Conservation (phyloP, 2,329 filamentous ascomycete species). For the Fusarium humuli region DNA sequence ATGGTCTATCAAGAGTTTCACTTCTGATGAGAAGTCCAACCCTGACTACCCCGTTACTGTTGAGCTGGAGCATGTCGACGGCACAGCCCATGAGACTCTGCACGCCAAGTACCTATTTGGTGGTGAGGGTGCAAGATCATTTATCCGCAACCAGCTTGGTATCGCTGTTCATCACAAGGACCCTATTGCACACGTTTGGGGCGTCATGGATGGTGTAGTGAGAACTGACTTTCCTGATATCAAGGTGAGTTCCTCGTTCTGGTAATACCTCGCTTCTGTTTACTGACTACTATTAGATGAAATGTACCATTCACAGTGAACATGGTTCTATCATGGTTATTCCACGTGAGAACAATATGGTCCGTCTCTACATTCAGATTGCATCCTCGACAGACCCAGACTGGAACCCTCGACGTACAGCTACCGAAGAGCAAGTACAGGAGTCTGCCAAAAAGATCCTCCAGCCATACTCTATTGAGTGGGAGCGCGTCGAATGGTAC, state of each 20-base stretch:
- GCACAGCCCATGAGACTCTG: constrained; percentile 73
- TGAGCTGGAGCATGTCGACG: constrained; percentile 80
- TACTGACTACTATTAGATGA: constrained; percentile 68
- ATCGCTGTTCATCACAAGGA: constrained; percentile 80
- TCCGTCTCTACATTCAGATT: constrained; percentile 77
- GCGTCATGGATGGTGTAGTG: constrained; percentile 79
- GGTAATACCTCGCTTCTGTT: neutral
- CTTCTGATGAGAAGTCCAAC: constrained; percentile 65
- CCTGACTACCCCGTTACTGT: constrained; percentile 83
- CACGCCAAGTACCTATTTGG: constrained; percentile 78
- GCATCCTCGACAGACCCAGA: constrained; percentile 70
- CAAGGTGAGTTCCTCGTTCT: constrained; percentile 60
- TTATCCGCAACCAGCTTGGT: constrained; percentile 71
- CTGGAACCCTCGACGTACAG: constrained; percentile 71
- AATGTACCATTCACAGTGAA: constrained; percentile 80
- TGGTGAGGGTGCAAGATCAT: constrained; percentile 77
- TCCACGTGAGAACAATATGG: constrained; percentile 75
- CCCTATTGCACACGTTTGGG: constrained; percentile 78
- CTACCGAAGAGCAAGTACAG: constrained; percentile 73
- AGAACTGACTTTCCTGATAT: constrained; percentile 82
- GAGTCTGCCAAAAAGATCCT: constrained; percentile 73
- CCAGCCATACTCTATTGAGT: constrained; percentile 74
- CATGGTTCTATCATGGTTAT: constrained; percentile 85
- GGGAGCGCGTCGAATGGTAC: constrained; percentile 78
- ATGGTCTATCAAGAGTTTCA: constrained; percentile 73